phyloP scores from a whole-genome alignment of 73 alveolate species.

The Paramecium tetraurelia region DNA sequence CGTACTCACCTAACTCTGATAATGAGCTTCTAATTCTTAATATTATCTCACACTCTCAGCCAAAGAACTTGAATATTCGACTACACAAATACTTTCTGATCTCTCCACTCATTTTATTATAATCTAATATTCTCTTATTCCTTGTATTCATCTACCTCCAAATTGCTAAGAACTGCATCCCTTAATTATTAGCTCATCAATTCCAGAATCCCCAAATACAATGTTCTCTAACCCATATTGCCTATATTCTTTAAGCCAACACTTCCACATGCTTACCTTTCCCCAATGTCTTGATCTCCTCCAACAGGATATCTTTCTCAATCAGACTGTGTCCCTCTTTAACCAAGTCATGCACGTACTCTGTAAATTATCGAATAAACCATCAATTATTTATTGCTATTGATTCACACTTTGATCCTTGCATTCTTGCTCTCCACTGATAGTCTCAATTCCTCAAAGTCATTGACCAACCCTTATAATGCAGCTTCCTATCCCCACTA shows the following conservation, averaged over 20 bases:
- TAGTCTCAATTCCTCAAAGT: neutral
- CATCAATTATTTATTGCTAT: constrained; percentile 14
- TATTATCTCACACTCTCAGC: neutral
- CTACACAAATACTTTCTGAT: neutral
- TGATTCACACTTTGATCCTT: neutral
- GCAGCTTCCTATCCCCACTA: neutral
- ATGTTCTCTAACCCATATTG: neutral
- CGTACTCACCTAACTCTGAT: neutral
- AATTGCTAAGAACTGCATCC: neutral
- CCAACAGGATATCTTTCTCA: neutral
- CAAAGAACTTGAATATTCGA: neutral
- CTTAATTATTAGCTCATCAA: neutral
- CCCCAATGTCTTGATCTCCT: neutral
- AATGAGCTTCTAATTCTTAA: neutral
- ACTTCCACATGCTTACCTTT: constrained; percentile 39
- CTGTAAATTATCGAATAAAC: neutral
- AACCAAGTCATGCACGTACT: neutral
- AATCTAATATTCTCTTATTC: constrained; percentile 24
- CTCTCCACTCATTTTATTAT: neutral
- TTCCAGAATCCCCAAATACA: neutral
- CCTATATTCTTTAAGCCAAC: neutral
- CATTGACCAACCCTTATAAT: neutral
- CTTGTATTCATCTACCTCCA: neutral
- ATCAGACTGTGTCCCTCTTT: constrained; percentile 10
- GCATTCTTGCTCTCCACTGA: neutral